Conservation (phyloP, 2,329 filamentous ascomycete genomes). For the Thelonectria rubi region DNA sequence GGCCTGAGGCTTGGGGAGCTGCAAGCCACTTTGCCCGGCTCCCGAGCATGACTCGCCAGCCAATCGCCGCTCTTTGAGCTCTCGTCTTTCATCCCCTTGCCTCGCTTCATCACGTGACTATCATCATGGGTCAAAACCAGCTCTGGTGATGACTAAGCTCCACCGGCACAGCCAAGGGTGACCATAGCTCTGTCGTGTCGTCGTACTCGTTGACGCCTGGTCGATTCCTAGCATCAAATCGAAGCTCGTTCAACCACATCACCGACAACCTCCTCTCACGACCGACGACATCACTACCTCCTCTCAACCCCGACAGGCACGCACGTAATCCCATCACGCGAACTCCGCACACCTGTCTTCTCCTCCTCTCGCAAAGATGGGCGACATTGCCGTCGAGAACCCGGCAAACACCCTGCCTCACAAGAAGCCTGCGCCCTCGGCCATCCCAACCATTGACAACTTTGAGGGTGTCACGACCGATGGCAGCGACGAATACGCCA, state of each 20-base stretch:
- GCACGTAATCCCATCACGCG: slow-evolving; percentile 2
- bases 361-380: slow-evolving; percentile 67
- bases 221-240: slow-evolving; percentile 34
- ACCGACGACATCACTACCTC: slow-evolving; percentile 21
- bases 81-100: not conserved
- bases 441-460: slow-evolving; percentile 89
- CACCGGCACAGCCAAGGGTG: slow-evolving; percentile 26
- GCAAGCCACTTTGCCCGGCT: slow-evolving; percentile 33
- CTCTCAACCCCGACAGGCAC: not conserved
- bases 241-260: slow-evolving; percentile 35
- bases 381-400: slow-evolving; percentile 86
- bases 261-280: slow-evolving; percentile 23
- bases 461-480: slow-evolving; percentile 86
- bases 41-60: slow-evolving; percentile 9
- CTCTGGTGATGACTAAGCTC: slow-evolving; percentile 36
- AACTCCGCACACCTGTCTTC: not conserved
- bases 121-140: not conserved
- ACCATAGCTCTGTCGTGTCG: slow-evolving; percentile 42
- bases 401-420: slow-evolving; percentile 78
- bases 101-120: slow-evolving; percentile 34
- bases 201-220: slow-evolving; percentile 44
- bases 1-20: slow-evolving; percentile 28
- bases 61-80: slow-evolving; percentile 29
- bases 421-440: slow-evolving; percentile 80
- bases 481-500: slow-evolving; percentile 91